phyloP scores from a whole-genome alignment of 2,329 filamentous ascomycete species.

The Penicillium nordicum region DNA sequence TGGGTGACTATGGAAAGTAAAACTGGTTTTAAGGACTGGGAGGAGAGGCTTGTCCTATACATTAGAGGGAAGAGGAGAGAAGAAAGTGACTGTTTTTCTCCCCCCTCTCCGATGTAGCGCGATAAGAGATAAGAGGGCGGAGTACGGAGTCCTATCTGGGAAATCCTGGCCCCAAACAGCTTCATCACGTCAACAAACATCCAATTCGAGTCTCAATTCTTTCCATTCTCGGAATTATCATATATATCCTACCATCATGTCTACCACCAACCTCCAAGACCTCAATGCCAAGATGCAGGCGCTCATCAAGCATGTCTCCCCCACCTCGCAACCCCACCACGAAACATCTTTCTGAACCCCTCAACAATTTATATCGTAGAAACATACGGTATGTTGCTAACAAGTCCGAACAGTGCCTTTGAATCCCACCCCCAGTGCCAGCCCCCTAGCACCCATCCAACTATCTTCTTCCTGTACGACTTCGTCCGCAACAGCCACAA shows the following conservation, averaged over 20 bases:
- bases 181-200: constrained; percentile 18
- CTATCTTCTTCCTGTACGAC: constrained; percentile 56
- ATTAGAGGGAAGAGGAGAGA: background rate
- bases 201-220: background rate
- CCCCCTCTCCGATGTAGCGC: background rate
- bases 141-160: constrained; percentile 1
- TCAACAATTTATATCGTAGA: background rate
- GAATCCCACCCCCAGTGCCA: constrained; percentile 33
- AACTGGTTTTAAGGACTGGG: background rate
- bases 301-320: constrained; percentile 24
- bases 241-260: constrained; percentile 8
- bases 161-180: background rate
- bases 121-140: constrained; percentile 2
- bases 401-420: constrained; percentile 23
- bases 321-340: background rate
- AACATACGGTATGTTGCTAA: background rate
- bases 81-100: background rate
- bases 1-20: constrained; percentile 2
- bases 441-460: constrained; percentile 28
- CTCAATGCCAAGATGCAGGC: constrained; percentile 26
- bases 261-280: constrained; percentile 15
- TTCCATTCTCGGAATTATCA: background rate
- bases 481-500: constrained; percentile 68
- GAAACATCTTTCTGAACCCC: background rate
- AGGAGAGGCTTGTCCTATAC: background rate